A percentile compares a stretch with the other conserved stretches of the same genome.
Evolutionary conservation across 202 grass and related monocot genomes (phyloP).

Genomic region (Tripidium arundinaceum): DNA sequence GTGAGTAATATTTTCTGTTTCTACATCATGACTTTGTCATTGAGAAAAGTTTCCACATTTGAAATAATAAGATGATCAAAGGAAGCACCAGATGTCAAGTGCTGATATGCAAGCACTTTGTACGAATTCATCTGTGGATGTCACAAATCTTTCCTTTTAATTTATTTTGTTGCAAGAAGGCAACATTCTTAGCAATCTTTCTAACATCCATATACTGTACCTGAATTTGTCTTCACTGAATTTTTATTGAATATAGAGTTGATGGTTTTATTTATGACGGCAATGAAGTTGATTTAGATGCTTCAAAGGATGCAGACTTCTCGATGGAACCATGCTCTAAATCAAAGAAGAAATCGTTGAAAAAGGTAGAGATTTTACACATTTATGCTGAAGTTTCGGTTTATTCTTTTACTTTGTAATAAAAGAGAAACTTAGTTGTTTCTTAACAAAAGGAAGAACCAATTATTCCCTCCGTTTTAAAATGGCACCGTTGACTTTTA

Average conservation of each 20-base stretch:
- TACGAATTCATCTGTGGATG: background rate
- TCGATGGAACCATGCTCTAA: conserved; percentile 17
- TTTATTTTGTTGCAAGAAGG: conserved; percentile 7
- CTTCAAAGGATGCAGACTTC: conserved; percentile 32
- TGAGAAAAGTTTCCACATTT: background rate
- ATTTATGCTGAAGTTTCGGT: background rate
- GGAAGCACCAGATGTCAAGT: background rate
- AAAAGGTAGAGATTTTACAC: conserved; percentile 33
- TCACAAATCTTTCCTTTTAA: background rate
- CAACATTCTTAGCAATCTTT: background rate
- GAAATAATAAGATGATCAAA: conserved; percentile 19
- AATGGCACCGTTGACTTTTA: background rate
- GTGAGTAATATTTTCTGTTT: conserved; percentile 26
- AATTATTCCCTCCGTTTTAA: background rate
- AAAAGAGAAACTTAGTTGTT: conserved; percentile 6
- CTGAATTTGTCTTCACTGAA: conserved; percentile 6
- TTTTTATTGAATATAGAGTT: conserved; percentile 25
- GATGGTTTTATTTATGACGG: conserved; percentile 31
- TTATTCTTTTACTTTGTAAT: background rate
- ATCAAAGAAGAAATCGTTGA: conserved; percentile 23
- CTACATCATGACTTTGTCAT: background rate
- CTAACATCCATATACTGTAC: background rate
- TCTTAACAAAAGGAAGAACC: conserved; percentile 6
- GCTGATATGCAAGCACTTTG: background rate
- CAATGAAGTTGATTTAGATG: conserved; percentile 8